Evolutionary conservation across 352 stramenopile species (phyloP).

Genomic region (Chrysophaeum taylorii): DNA sequence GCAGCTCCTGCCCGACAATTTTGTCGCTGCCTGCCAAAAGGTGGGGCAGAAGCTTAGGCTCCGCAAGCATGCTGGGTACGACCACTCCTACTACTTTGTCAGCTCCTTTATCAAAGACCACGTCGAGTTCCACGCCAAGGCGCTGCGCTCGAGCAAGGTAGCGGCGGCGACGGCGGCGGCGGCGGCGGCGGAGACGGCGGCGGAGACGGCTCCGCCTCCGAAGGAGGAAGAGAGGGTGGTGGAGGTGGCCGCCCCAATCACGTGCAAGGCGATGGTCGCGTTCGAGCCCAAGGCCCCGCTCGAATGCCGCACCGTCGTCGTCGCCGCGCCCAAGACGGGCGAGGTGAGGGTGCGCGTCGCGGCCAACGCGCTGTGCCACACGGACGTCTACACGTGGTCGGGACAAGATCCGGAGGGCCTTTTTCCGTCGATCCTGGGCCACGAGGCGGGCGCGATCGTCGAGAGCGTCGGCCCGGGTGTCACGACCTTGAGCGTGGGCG

Average conservation of each 20-base stretch:
- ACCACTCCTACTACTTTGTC: slow-evolving; percentile 97
- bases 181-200: background rate
- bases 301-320: background rate
- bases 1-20: slow-evolving; percentile 35
- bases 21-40: slow-evolving; percentile 54
- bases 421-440: slow-evolving; percentile 76
- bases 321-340: slow-evolving; percentile 35
- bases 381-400: slow-evolving; percentile 55
- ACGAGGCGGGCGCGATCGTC: slow-evolving; percentile 70
- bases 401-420: slow-evolving; percentile 56
- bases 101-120: slow-evolving; percentile 86
- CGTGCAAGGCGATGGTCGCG: slow-evolving; percentile 31
- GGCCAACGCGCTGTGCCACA: slow-evolving; percentile 68
- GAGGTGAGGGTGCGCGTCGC: slow-evolving; percentile 71
- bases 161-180: background rate
- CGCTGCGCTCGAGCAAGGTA: slow-evolving; percentile 33
- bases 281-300: slow-evolving; percentile 40
- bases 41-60: slow-evolving; percentile 66
- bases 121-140: slow-evolving; percentile 81
- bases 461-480: slow-evolving; percentile 59
- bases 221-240: no score
- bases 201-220: no score
- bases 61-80: slow-evolving; percentile 69
- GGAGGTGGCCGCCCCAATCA: background rate
- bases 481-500: slow-evolving; percentile 55